Percentiles rank a stretch among this genome's conserved stretches.
Evolutionary conservation across 2,329 filamentous ascomycete genomes (phyloP).

Genomic region (Camillea tinctor): DNA sequence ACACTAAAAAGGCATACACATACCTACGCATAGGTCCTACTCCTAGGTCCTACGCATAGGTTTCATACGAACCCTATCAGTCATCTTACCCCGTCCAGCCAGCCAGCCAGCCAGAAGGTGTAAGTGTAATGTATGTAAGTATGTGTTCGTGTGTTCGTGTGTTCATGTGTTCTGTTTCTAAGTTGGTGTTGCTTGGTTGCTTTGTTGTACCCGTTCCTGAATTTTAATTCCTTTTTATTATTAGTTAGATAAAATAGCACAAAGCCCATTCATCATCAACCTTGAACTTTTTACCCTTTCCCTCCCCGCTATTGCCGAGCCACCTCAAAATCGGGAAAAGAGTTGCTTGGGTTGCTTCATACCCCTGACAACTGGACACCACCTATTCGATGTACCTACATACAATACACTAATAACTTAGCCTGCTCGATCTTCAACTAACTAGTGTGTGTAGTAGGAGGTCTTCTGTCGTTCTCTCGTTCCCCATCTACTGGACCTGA

Average conservation of each 20-base stretch:
- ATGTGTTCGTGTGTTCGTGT: too few relatives aligned
- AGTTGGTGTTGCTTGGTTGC: constrained; percentile 5
- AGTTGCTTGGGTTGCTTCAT: constrained; percentile 9
- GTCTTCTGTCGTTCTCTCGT: too few relatives aligned
- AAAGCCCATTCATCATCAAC: constrained; percentile 11
- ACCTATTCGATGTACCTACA: constrained; percentile 4
- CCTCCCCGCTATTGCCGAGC: constrained; percentile 19
- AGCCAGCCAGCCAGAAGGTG: too few relatives aligned
- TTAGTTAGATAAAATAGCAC: constrained; percentile 7
- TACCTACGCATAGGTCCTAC: too few relatives aligned
- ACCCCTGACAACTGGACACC: constrained; percentile 14
- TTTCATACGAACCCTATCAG: constrained; percentile 5
- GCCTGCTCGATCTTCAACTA: constrained; percentile 1
- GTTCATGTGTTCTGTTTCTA: too few relatives aligned
- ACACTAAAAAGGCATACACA: constrained; percentile 2
- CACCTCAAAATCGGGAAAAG: constrained; percentile 15
- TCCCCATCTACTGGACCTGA: too few relatives aligned
- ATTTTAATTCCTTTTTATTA: constrained; percentile 8
- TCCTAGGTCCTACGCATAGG: too few relatives aligned
- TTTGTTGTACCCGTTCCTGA: constrained; percentile 17
- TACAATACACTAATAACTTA: too few relatives aligned
- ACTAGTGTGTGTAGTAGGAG: too few relatives aligned
- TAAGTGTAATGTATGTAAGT: too few relatives aligned
- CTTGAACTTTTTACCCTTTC: constrained; percentile 16
- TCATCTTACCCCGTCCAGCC: too few relatives aligned